These are phyloP conservation scores for Amoeboaphelidium protococcarum DNA, from an alignment of 371 early-diverging fungal genomes.

Conservation along the genomic window DNA sequence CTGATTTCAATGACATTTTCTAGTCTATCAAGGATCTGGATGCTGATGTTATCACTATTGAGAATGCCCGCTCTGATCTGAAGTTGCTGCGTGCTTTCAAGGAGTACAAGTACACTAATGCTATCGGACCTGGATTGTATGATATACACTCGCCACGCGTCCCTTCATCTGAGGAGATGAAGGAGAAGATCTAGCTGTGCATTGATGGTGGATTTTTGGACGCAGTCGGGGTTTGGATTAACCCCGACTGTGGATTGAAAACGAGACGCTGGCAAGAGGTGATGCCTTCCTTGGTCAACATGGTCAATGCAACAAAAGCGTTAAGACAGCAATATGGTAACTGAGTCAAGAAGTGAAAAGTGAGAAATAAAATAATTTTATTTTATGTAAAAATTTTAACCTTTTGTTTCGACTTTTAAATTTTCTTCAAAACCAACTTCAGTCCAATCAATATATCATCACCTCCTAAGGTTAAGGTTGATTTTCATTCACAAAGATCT, in stretches of 20 bases:
- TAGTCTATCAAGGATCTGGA: conserved; percentile 52
- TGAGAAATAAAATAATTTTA: too few relatives aligned
- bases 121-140: conserved; percentile 82
- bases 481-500: too few relatives aligned
- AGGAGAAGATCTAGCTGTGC: conserved; percentile 45
- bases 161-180: conserved; percentile 66
- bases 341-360: too few relatives aligned
- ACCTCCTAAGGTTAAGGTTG: too few relatives aligned
- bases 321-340: too few relatives aligned
- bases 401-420: too few relatives aligned
- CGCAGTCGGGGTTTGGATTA: conserved; percentile 61
- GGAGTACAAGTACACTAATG: conserved; percentile 50
- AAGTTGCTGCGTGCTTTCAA: conserved; percentile 62
- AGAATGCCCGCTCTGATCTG: conserved; percentile 81
- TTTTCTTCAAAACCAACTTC: too few relatives aligned
- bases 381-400: too few relatives aligned
- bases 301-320: conserved; percentile 40
- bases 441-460: too few relatives aligned
- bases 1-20: conserved; percentile 93
- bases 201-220: conserved; percentile 9
- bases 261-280: conserved; percentile 82
- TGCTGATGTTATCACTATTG: conserved; percentile 88
- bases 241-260: conserved; percentile 95
- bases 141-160: conserved; percentile 86
- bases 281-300: conserved; percentile 52